Conservation (phyloP, 2,329 filamentous ascomycete species). For the Tolypocladium ovalisporum region DNA sequence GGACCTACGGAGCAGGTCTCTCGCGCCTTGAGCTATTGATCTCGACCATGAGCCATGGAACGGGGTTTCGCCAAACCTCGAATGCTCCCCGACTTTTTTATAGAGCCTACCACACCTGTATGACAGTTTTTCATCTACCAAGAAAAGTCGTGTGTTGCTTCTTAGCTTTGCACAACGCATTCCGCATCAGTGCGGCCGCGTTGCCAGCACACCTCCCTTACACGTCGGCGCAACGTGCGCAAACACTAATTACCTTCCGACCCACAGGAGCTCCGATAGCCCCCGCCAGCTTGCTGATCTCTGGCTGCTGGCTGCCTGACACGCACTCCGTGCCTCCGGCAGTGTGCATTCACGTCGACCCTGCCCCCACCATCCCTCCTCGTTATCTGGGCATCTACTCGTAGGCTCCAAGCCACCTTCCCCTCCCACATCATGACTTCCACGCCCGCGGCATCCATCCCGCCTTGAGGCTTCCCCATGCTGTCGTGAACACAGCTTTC, state of each 20-base stretch:
- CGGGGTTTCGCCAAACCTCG: too few relatives aligned
- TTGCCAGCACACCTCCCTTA: too few relatives aligned
- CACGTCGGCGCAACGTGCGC: not conserved
- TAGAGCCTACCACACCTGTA: too few relatives aligned
- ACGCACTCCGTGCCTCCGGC: not conserved
- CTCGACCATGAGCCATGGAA: too few relatives aligned
- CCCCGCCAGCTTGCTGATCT: conserved; percentile 4
- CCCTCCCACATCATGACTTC: not conserved
- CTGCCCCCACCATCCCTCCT: not conserved
- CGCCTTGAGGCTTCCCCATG: not conserved
- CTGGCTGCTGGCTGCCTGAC: conserved; percentile 5
- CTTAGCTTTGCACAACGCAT: not conserved
- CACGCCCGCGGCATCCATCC: not conserved
- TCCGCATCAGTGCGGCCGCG: not conserved
- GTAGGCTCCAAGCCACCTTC: not conserved
- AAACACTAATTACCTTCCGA: not conserved
- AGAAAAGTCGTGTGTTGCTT: too few relatives aligned
- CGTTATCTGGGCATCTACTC: not conserved
- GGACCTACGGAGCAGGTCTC: not conserved
- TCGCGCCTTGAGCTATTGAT: not conserved
- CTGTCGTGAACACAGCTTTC: not conserved
- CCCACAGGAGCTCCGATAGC: conserved; percentile 7
- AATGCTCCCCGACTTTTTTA: too few relatives aligned
- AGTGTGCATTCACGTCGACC: not conserved
- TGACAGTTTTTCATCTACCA: too few relatives aligned